Conservation (phyloP, 768 basidiomycete genomes). For the Inosperma sp. region DNA sequence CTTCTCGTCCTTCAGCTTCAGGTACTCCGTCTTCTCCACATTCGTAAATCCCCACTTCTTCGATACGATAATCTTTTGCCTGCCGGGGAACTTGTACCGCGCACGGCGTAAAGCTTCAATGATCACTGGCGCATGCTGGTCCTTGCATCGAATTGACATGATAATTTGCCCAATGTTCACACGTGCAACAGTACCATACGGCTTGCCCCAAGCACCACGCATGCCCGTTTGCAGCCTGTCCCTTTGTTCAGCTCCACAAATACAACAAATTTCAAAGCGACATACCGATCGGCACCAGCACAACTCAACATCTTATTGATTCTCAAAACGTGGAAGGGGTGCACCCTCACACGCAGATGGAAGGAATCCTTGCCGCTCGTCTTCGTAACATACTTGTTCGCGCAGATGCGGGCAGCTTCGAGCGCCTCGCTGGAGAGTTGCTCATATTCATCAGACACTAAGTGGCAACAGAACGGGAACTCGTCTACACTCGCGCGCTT, state of each 20-base stretch:
- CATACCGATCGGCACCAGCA: constrained; percentile 94
- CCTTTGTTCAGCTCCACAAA: not conserved
- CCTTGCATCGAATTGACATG: constrained; percentile 83
- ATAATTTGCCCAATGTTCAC: constrained; percentile 98
- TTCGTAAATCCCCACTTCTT: constrained; percentile 99
- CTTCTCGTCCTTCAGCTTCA: constrained; percentile 85
- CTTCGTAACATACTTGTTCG: constrained; percentile 99
- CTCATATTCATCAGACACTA: constrained; percentile 98
- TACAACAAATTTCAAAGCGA: constrained; percentile 2
- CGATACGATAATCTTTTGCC: constrained; percentile 94
- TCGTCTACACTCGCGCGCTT: constrained; percentile 97
- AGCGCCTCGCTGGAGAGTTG: constrained; percentile 94
- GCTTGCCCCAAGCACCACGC: constrained; percentile 99
- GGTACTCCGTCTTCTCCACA: constrained; percentile 85
- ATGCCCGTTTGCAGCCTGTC: constrained; percentile 91
- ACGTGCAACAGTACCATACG: constrained; percentile 92
- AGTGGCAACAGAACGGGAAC: constrained; percentile 95
- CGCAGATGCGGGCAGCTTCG: constrained; percentile 97
- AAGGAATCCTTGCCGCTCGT: constrained; percentile 97
- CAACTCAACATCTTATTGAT: constrained; percentile 99
- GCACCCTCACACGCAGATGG: constrained; percentile 95
- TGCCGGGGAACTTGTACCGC: constrained; percentile 99
- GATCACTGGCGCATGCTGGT: constrained; percentile 79
- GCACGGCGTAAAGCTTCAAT: constrained; percentile 96
- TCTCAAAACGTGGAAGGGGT: constrained; percentile 98